Percentiles rank a stretch among this genome's conserved stretches.
These are phyloP conservation scores for Tausonia pullulans DNA, from an alignment of 1,284 basidiomycete genomes.

Conservation along the genomic window DNA sequence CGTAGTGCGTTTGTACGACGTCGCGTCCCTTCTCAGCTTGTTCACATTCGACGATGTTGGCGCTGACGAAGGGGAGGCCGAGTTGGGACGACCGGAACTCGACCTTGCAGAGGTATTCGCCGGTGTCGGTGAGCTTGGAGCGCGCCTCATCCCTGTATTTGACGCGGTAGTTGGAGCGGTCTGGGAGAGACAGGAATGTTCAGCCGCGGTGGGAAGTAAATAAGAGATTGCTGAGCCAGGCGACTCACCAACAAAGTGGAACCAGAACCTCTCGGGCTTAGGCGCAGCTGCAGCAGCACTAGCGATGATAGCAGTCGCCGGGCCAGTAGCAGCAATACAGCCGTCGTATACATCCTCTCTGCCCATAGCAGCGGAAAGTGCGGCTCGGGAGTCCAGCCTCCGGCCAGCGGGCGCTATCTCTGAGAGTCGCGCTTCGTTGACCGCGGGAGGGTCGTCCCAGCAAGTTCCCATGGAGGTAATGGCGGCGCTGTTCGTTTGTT, in stretches of 20 bases:
- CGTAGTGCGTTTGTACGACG: constrained; percentile 25
- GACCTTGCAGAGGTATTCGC: not conserved
- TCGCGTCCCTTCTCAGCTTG: constrained; percentile 19
- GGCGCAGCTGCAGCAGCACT: not conserved
- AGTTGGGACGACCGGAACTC: constrained; percentile 6
- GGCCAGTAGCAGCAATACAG: no score
- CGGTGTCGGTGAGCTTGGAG: not conserved
- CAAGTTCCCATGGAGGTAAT: no score
- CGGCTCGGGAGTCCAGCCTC: no score
- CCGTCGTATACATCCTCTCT: no score
- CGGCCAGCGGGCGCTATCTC: no score
- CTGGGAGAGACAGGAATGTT: not conserved
- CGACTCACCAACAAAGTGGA: constrained; percentile 7
- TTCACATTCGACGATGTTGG: constrained; percentile 2
- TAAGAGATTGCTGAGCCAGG: not conserved
- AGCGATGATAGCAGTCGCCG: no score
- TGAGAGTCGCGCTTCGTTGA: no score
- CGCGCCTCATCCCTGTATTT: not conserved
- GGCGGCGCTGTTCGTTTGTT: no score
- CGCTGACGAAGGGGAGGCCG: not conserved
- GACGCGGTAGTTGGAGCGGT: not conserved
- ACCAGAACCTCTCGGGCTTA: constrained; percentile 5
- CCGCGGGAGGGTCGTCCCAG: no score
- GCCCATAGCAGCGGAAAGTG: no score
- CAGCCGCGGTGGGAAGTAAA: not conserved